Percentiles rank a stretch among this genome's conserved stretches.
These are phyloP conservation scores for Macrolepiota fuliginosa DNA, from an alignment of 768 basidiomycete genomes.

Conservation along the genomic window DNA sequence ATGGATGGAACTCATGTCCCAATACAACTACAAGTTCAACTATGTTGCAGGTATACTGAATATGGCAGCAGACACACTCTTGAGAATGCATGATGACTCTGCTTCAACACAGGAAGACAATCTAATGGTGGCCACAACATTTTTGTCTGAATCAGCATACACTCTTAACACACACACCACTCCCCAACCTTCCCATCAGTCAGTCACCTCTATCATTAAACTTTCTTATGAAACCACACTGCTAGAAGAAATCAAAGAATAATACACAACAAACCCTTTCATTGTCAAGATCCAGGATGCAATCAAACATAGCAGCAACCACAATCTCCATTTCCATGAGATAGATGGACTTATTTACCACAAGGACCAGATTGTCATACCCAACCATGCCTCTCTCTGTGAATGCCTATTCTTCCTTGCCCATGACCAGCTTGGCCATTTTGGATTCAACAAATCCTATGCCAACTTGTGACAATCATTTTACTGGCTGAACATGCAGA, in stretches of 20 bases:
- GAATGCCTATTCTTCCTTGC: conserved; percentile 29
- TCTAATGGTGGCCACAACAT: neutral
- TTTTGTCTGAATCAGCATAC: neutral
- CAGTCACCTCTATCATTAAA: too few species aligned
- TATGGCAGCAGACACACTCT: conserved; percentile 34
- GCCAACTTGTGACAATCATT: neutral
- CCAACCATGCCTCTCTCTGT: neutral
- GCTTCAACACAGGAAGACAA: neutral
- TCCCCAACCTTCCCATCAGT: too few species aligned
- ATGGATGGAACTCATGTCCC: conserved; percentile 15
- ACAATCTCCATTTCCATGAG: neutral
- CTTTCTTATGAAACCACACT: neutral
- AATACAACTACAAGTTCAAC: conserved; percentile 28
- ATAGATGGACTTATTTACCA: neutral
- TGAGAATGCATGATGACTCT: conserved; percentile 2
- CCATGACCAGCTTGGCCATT: neutral
- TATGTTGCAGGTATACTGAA: conserved; percentile 36
- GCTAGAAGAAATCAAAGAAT: neutral
- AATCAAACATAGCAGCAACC: neutral
- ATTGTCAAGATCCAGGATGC: neutral
- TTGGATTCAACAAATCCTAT: neutral
- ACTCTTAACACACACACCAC: too few species aligned
- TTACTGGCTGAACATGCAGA: neutral
- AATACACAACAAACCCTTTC: neutral
- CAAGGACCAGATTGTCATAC: neutral